Percentiles rank a stretch among this genome's conserved stretches.
phyloP scores from a whole-genome alignment of 441 rosid genomes.

The Corymbia citriodora region DNA sequence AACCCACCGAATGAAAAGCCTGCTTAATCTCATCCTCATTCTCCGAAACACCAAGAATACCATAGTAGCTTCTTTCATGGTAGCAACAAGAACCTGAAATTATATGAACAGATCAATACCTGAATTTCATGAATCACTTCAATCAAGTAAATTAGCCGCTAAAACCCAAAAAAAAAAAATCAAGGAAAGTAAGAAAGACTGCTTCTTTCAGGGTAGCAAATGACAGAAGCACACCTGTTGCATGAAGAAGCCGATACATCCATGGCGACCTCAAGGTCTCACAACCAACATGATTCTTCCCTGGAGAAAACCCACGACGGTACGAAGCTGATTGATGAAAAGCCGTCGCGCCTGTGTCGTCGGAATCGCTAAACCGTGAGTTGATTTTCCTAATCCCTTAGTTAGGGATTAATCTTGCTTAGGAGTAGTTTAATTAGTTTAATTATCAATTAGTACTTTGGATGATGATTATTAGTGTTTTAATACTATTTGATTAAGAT shows the following conservation, averaged over 20 bases:
- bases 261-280: constrained; percentile 22
- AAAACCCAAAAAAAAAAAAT: background rate
- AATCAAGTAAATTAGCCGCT: background rate
- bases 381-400: no score
- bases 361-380: no score
- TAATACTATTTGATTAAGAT: no score
- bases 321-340: constrained; percentile 22
- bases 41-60: constrained; percentile 70
- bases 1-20: constrained; percentile 65
- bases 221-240: constrained; percentile 39
- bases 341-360: background rate
- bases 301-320: constrained; percentile 23
- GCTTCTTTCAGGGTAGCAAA: background rate
- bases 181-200: background rate
- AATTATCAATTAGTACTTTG: no score
- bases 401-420: no score
- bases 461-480: no score
- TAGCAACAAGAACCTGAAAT: constrained; percentile 28
- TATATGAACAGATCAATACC: background rate
- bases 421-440: no score
- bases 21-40: constrained; percentile 80
- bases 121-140: background rate
- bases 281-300: constrained; percentile 17
- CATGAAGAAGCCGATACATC: constrained; percentile 45
- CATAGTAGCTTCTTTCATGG: constrained; percentile 49